Base-by-base conservation (phyloP, 495 filamentous ascomycete genomes). In the Hapsidospora chrysogenum region DNA sequence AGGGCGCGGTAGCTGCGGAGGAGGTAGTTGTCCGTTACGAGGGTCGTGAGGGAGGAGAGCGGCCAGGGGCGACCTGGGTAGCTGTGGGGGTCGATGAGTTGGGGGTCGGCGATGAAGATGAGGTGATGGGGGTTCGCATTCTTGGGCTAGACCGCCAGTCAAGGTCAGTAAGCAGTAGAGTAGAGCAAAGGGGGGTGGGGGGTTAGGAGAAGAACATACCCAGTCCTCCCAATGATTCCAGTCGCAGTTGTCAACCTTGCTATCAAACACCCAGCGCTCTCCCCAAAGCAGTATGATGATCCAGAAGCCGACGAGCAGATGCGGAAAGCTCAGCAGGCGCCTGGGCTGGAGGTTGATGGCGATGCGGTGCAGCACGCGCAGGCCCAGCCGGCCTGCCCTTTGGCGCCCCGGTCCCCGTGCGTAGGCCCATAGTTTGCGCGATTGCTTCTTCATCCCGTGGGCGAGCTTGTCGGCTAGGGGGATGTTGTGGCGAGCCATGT, bases 1-100 rank as follows among this genome's bases (percentile, higher is more conserved):
- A 95, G 63, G 13, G 68, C 63, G 14, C 61, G 67, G 49, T 86
- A 96, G 4, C 77, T 75, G 9, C 85, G 77, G 13, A 76, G 72
- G 38, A 96, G 61, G 47, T 93, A 99, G 39, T 80, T 76, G 48
- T 99, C 92, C 4, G 84, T 92, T 47, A 92, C 78, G 36, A 65
- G 57, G 22, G 86, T 66, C 0, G 87, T 95, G 31, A 89, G 51
- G 1, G 76, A 68, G 15, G 74, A 80, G 4, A 96, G 54, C 13
- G 83, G 78, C 82, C 86, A 89, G 26, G 89, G 89, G 27, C 92
- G 79, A 31, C 79, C 89, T 13, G 89, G 81, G 51, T 99, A 96
- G 10, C 85, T 89, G 51, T 99, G 89, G 19, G 87, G 83, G 56
- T 99, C 92, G 46, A 94, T 84, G 22, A 99, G 66, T 52, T 99